Conservation (phyloP, 148 eudicot genomes). For the Rhododendron molle region DNA sequence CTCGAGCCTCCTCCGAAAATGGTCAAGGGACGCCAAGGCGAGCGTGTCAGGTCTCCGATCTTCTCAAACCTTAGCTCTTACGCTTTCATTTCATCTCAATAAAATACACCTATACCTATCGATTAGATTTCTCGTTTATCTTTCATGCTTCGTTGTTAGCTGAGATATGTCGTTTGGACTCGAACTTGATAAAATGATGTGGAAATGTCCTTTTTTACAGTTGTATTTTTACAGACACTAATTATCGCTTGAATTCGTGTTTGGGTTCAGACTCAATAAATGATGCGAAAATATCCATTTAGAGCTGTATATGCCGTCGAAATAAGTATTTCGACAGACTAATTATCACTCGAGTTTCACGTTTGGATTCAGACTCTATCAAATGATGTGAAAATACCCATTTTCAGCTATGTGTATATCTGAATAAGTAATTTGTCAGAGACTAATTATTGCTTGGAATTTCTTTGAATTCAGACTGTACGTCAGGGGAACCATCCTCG, state of each 20-base stretch:
- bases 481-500: conserved; percentile 62
- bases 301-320: neutral
- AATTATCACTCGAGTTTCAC: neutral
- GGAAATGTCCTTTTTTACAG: neutral
- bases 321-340: neutral
- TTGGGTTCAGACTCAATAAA: neutral
- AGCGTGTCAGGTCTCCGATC: conserved; percentile 52
- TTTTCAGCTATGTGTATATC: neutral
- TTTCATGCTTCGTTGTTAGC: neutral
- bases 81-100: too few relatives aligned
- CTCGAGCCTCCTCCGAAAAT: conserved; percentile 26
- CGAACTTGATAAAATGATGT: neutral
- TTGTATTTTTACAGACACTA: neutral
- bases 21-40: conserved; percentile 90
- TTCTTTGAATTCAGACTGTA: conserved; percentile 13
- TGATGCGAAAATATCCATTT: neutral
- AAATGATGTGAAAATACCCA: neutral
- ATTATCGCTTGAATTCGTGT: neutral
- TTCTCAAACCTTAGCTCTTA: neutral
- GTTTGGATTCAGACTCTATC: neutral
- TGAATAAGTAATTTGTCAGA: neutral
- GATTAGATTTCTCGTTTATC: neutral
- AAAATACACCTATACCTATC: too few relatives aligned
- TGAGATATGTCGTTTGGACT: neutral
- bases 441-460: neutral